These are phyloP conservation scores for Penicillium coprophilum DNA, from an alignment of 495 filamentous ascomycete genomes.

Conservation along the genomic window DNA sequence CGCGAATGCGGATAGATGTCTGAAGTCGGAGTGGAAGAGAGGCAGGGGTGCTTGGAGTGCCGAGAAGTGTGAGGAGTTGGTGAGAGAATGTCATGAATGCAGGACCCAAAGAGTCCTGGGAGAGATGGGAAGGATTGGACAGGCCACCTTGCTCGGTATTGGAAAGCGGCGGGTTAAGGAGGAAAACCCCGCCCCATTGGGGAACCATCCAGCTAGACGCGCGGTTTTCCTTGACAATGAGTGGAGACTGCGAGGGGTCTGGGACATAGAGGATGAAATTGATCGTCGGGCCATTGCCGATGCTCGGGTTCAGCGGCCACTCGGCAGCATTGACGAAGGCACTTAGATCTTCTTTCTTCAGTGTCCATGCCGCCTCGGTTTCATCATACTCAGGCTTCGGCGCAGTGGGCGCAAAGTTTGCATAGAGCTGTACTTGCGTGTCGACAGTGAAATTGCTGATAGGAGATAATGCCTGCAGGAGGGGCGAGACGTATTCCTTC, in stretches of 20 bases:
- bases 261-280: constrained; percentile 93
- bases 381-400: constrained; percentile 56
- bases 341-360: constrained; percentile 84
- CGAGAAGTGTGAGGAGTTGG: constrained; percentile 86
- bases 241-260: constrained; percentile 55
- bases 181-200: constrained; percentile 92
- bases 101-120: constrained; percentile 64
- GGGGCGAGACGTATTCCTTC: constrained; percentile 74
- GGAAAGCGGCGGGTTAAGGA: constrained; percentile 63
- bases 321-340: constrained; percentile 97
- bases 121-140: constrained; percentile 45
- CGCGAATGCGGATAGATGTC: constrained; percentile 77
- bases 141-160: constrained; percentile 19
- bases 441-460: constrained; percentile 97
- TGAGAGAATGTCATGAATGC: constrained; percentile 87
- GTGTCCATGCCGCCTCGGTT: constrained; percentile 55
- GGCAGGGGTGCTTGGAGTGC: constrained; percentile 74
- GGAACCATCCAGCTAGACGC: constrained; percentile 91
- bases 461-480: constrained; percentile 70
- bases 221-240: constrained; percentile 66
- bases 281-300: constrained; percentile 86
- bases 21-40: constrained; percentile 82
- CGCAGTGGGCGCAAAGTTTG: constrained; percentile 72
- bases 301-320: constrained; percentile 93
- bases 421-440: constrained; percentile 93